phyloP scores from a whole-genome alignment of 371 early-diverging fungal genomes.

The Dentiscutata heterogama region DNA sequence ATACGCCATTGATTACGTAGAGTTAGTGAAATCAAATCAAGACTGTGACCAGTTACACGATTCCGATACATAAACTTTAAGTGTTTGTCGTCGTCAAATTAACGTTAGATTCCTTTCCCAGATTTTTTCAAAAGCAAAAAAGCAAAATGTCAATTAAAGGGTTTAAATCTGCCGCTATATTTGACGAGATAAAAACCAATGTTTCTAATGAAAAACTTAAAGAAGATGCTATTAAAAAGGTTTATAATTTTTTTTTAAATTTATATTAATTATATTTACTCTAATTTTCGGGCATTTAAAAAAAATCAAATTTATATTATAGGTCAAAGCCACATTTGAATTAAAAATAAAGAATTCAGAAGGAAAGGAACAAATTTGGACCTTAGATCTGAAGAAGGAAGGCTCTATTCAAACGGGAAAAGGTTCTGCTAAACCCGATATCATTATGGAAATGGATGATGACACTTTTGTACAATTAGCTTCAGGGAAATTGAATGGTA shows the following conservation, averaged over 20 bases:
- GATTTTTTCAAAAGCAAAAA: not conserved
- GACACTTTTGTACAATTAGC: constrained; percentile 89
- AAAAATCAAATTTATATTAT: constrained; percentile 36
- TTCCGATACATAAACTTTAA: too few relatives aligned
- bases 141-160: constrained; percentile 38
- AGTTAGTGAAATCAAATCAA: too few relatives aligned
- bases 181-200: constrained; percentile 31
- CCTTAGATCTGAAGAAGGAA: constrained; percentile 79
- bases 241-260: not conserved
- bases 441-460: constrained; percentile 72
- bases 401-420: constrained; percentile 71
- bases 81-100: too few relatives aligned
- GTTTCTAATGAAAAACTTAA: constrained; percentile 18
- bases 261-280: not conserved
- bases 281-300: not conserved
- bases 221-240: constrained; percentile 28
- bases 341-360: constrained; percentile 78
- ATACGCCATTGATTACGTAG: too few relatives aligned
- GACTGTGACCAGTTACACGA: too few relatives aligned
- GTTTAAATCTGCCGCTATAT: constrained; percentile 32
- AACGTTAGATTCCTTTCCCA: too few relatives aligned
- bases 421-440: constrained; percentile 74
- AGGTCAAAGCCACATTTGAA: constrained; percentile 88
- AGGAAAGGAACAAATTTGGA: constrained; percentile 78
- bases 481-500: constrained; percentile 82